A percentile compares a stretch with the other conserved stretches of the same genome.
Conservation (phyloP, 2,329 filamentous ascomycete species). For the Aureobasidium sp. region DNA sequence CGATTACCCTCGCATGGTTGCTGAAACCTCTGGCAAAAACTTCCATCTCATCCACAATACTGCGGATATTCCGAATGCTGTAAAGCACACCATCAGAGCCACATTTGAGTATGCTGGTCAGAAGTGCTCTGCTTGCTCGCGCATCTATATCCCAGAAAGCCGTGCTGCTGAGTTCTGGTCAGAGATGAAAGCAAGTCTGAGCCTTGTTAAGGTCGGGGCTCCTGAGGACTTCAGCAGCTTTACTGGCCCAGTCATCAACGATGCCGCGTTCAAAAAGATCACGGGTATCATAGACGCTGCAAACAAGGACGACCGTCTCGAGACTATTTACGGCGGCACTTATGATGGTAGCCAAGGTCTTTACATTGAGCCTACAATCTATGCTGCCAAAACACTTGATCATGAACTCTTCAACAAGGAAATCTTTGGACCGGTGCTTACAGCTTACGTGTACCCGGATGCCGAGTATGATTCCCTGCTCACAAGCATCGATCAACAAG, state of each 20-base stretch:
- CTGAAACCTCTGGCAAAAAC: slow-evolving; percentile 50
- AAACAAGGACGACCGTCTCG: slow-evolving; percentile 37
- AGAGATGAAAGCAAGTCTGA: slow-evolving; percentile 23
- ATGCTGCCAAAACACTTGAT: slow-evolving; percentile 35
- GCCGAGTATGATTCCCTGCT: background rate
- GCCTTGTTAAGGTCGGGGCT: slow-evolving; percentile 26
- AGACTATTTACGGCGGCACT: slow-evolving; percentile 40
- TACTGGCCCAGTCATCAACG: slow-evolving; percentile 46
- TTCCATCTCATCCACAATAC: slow-evolving; percentile 46
- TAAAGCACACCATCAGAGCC: slow-evolving; percentile 42
- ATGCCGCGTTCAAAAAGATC: slow-evolving; percentile 41
- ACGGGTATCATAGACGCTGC: slow-evolving; percentile 40
- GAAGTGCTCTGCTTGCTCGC: slow-evolving; percentile 47
- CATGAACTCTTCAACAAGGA: slow-evolving; percentile 43
- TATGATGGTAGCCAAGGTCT: slow-evolving; percentile 31
- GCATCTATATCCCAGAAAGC: slow-evolving; percentile 28
- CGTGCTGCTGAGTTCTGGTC: slow-evolving; percentile 31
- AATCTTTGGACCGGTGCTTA: slow-evolving; percentile 45
- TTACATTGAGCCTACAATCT: slow-evolving; percentile 42
- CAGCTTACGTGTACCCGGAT: slow-evolving; percentile 35
- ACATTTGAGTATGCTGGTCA: slow-evolving; percentile 48
- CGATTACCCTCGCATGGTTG: slow-evolving; percentile 42
- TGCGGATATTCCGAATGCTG: slow-evolving; percentile 42
- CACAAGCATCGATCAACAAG: slow-evolving; percentile 19
- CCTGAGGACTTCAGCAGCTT: slow-evolving; percentile 35